Evolutionary conservation across 306 rosid genomes (phyloP).

Genomic region (Vigna nakashimae): DNA sequence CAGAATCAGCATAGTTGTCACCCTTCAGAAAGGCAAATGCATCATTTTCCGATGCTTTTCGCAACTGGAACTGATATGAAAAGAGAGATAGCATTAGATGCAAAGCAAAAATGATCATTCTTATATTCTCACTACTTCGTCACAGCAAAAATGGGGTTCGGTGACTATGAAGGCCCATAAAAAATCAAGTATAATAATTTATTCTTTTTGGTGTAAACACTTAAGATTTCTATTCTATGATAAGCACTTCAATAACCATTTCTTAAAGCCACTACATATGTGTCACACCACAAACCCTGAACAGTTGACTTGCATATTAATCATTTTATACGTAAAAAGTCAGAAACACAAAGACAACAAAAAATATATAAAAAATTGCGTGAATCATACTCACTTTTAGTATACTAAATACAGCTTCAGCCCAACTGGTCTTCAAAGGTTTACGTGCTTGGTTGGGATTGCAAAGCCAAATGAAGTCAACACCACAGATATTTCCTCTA

Average conservation of each 20-base stretch:
- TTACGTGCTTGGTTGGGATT: conserved; percentile 84
- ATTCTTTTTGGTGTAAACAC: too few relatives aligned
- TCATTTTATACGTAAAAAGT: neutral
- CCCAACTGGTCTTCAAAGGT: conserved; percentile 87
- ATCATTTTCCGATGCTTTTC: conserved; percentile 78
- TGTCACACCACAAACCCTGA: neutral
- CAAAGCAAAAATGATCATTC: conserved; percentile 14
- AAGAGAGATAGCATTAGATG: conserved; percentile 16
- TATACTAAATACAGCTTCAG: conserved; percentile 91
- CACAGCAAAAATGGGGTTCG: neutral
- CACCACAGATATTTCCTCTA: conserved; percentile 96
- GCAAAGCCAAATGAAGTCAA: conserved; percentile 92
- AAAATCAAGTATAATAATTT: neutral
- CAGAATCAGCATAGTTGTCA: conserved; percentile 61
- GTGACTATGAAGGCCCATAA: conserved; percentile 6
- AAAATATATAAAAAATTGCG: conserved; percentile 22
- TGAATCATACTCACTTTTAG: conserved; percentile 59
- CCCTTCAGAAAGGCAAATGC: conserved; percentile 87
- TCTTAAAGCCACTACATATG: neutral
- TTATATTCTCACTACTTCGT: neutral
- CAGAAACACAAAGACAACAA: conserved; percentile 18
- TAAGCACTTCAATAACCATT: neutral
- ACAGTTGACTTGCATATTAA: conserved; percentile 25
- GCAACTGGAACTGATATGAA: conserved; percentile 66
- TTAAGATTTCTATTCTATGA: neutral